Evolutionary conservation across 1,284 basidiomycete species (phyloP).

Genomic region (Ganoderma resinaceum): DNA sequence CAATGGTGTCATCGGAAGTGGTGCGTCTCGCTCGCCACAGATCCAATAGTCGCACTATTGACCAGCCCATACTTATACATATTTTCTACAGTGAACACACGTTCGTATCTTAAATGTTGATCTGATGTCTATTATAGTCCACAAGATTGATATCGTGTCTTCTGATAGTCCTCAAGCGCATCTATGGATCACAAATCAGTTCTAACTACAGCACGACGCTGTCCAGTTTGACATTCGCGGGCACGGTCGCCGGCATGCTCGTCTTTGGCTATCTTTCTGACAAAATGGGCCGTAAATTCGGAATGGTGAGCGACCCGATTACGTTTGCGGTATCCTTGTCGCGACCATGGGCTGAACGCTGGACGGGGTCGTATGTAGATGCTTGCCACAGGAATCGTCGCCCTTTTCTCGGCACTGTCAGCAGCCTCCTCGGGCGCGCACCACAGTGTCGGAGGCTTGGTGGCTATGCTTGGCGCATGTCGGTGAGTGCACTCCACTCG

Average conservation of each 20-base stretch:
- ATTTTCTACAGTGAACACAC: slow-evolving; percentile 61
- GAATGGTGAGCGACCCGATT: slow-evolving; percentile 65
- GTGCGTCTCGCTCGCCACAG: slow-evolving; percentile 47
- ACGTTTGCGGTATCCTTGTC: neutral
- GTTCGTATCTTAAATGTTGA: slow-evolving; percentile 47
- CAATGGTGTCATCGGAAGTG: slow-evolving; percentile 79
- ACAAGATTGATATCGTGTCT: slow-evolving; percentile 9
- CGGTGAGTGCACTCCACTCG: slow-evolving; percentile 53
- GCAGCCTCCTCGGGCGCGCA: slow-evolving; percentile 86
- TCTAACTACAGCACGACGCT: slow-evolving; percentile 67
- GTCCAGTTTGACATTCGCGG: slow-evolving; percentile 78
- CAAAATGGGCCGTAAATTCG: slow-evolving; percentile 87
- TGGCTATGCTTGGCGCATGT: slow-evolving; percentile 83
- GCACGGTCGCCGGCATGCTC: slow-evolving; percentile 87
- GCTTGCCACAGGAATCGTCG: slow-evolving; percentile 79
- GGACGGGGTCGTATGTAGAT: slow-evolving; percentile 52
- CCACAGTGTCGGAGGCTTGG: slow-evolving; percentile 71
- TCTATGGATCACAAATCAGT: slow-evolving; percentile 65
- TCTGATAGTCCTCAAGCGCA: slow-evolving; percentile 62
- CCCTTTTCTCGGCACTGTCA: slow-evolving; percentile 81
- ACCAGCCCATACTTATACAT: slow-evolving; percentile 7
- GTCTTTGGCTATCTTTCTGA: slow-evolving; percentile 83
- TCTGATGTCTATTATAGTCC: neutral
- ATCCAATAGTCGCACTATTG: neutral
- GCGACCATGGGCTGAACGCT: slow-evolving; percentile 4